A percentile compares a stretch with the other conserved stretches of the same genome.
These are phyloP conservation scores for Durio zibethinus DNA, from an alignment of 345 rosid species.

Conservation along the genomic window DNA sequence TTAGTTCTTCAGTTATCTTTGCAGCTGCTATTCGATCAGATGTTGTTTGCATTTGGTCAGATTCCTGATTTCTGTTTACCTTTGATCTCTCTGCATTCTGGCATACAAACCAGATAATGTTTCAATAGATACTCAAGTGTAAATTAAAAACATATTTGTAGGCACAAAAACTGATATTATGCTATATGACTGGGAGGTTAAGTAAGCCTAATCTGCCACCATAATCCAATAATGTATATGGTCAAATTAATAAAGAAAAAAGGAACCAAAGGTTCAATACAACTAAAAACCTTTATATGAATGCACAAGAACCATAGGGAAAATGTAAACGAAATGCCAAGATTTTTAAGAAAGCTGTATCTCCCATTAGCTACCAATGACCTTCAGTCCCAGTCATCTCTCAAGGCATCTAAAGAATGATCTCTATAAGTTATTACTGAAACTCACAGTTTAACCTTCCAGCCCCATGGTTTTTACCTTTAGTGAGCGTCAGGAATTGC, in stretches of 20 bases:
- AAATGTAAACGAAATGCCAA: neutral
- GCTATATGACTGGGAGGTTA: no score
- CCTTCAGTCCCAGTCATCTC: neutral
- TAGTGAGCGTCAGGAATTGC: neutral
- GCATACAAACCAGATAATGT: slow-evolving; percentile 15
- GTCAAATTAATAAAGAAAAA: neutral
- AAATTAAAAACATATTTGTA: neutral
- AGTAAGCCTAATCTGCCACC: no score
- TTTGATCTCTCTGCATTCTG: slow-evolving; percentile 31
- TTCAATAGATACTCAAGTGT: neutral
- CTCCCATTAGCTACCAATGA: neutral
- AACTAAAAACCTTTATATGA: neutral
- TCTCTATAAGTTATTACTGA: neutral
- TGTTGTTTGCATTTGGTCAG: slow-evolving; percentile 17
- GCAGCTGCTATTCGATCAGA: slow-evolving; percentile 13
- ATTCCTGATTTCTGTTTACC: slow-evolving; percentile 19
- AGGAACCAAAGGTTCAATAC: neutral
- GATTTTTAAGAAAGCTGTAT: neutral
- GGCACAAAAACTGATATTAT: neutral
- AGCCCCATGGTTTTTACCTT: neutral
- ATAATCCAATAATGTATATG: neutral
- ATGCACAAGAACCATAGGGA: neutral
- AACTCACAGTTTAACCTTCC: neutral
- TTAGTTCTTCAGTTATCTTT: slow-evolving; percentile 20
- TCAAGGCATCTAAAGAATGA: neutral